These are phyloP conservation scores for Clohesyomyces aquaticus DNA, from an alignment of 495 filamentous ascomycete species.

Conservation along the genomic window DNA sequence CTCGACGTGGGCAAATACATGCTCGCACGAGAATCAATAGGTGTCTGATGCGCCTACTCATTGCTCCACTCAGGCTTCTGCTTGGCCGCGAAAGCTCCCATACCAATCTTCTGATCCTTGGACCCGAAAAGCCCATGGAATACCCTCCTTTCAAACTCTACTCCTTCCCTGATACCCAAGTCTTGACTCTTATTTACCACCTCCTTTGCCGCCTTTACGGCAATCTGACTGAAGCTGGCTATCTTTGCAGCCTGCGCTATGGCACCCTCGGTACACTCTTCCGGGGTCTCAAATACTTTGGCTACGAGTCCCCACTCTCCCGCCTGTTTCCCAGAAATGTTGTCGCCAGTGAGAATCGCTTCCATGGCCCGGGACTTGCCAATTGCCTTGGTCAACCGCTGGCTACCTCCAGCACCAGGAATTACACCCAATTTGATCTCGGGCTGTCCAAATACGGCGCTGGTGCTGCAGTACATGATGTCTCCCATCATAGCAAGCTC, in stretches of 20 bases:
- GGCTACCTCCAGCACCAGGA: constrained; percentile 88
- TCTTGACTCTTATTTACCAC: constrained; percentile 98
- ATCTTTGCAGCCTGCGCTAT: constrained; percentile 86
- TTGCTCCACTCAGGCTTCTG: constrained; percentile 89
- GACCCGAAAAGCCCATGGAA: constrained; percentile 94
- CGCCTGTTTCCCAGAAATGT: constrained; percentile 78
- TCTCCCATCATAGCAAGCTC: constrained; percentile 98
- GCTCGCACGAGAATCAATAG: too few relatives aligned
- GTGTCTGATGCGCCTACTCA: constrained; percentile 59
- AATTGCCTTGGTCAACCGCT: constrained; percentile 83
- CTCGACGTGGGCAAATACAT: not conserved
- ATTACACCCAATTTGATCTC: constrained; percentile 94
- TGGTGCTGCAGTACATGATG: constrained; percentile 83
- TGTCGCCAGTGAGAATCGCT: constrained; percentile 83
- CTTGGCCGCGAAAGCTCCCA: constrained; percentile 95
- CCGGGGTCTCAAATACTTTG: constrained; percentile 75
- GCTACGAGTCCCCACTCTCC: constrained; percentile 90
- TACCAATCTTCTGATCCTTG: constrained; percentile 95
- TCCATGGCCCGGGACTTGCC: constrained; percentile 95
- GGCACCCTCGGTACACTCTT: constrained; percentile 77
- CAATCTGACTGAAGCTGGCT: constrained; percentile 76
- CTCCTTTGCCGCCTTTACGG: constrained; percentile 92
- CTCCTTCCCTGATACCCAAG: constrained; percentile 77
- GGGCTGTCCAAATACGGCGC: constrained; percentile 89
- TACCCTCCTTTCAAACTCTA: constrained; percentile 90